Evolutionary conservation across 257 asterid genomes (phyloP), one percentile per base, ranked within the genome.

Genomic region (Petrea volubilis): DNA sequence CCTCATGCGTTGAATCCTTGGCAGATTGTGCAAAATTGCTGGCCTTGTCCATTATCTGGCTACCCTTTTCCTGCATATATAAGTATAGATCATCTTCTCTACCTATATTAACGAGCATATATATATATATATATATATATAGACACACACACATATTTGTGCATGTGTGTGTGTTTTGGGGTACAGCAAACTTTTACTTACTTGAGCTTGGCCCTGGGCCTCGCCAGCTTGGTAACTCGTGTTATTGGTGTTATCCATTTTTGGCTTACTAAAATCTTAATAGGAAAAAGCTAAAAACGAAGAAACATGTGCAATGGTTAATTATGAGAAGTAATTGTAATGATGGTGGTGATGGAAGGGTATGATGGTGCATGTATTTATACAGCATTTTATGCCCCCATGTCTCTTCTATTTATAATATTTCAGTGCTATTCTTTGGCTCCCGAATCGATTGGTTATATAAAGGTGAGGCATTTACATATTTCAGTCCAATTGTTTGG

Each of bases 191-290:
- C n/a, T n/a, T n/a, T 14, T n/a, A 17, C 20, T 6, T 31, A 84
- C 93, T 85, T 82, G 77, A 29, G 89, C 79, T 68, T 83, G 87
- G 71, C 86, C 91, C 75, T 81, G 79, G 75, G 89, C 74, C 74
- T 85, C 82, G 70, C 91, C 94, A 56, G 91, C 87, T 71, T 85
- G 80, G 91, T 77, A 81, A 79, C 94, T 82, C 29, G 53, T 60
- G 59, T 24, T 86, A 64, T 84, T 69, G 43, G 90, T 78, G 59
- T 73, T 78, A 61, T 84, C 80, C 88, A 81, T 86, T 20, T 68
- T 80, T 57, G 43, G 57, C 9, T 58, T 60, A n/a, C n/a, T 17
- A 56, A 29, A 21, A 33, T 33, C 66, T 38, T n/a, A 29, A 2
- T 44, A 3, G n/a, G n/a, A n/a, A n/a, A n/a, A n/a, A n/a, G 12